Conservation (phyloP, 495 filamentous ascomycete species). For the Penicillium soppii region DNA sequence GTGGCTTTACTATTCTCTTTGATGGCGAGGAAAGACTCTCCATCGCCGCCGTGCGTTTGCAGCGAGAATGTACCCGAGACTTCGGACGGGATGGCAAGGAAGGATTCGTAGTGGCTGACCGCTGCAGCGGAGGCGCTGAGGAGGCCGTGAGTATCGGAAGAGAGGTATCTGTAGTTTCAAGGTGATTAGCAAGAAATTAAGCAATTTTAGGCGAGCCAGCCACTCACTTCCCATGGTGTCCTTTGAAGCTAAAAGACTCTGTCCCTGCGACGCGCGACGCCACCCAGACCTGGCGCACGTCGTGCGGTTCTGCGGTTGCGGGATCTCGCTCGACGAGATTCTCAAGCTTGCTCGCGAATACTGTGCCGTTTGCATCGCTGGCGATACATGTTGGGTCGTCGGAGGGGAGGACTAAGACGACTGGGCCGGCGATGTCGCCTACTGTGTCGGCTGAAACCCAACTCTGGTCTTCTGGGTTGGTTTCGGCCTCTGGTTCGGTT, state of each 20-base stretch:
- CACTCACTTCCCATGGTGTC: conserved; percentile 76
- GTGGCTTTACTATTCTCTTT: conserved; percentile 42
- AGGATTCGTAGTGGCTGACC: conserved; percentile 78
- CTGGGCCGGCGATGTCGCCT: conserved; percentile 77
- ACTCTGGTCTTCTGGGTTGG: conserved; percentile 64
- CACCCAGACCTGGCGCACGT: conserved; percentile 94
- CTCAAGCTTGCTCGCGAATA: conserved; percentile 76
- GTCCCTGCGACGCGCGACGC: conserved; percentile 82
- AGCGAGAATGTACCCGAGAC: conserved; percentile 66
- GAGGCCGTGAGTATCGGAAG: conserved; percentile 79
- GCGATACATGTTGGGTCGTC: conserved; percentile 68
- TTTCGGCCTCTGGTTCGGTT: conserved; percentile 24
- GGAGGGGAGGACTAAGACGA: conserved; percentile 78
- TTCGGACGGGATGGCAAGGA: conserved; percentile 64
- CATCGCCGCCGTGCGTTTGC: conserved; percentile 56
- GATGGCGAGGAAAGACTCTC: conserved; percentile 53
- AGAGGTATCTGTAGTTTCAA: conserved; percentile 57
- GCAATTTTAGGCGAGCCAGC: neutral
- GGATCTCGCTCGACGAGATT: conserved; percentile 81
- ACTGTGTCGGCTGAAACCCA: conserved; percentile 85
- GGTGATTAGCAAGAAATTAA: neutral
- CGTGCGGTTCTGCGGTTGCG: conserved; percentile 82
- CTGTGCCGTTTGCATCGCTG: conserved; percentile 78
- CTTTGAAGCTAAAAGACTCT: conserved; percentile 80
- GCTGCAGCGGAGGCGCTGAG: conserved; percentile 76